Percentiles rank a stretch among this genome's conserved stretches.
phyloP scores from a whole-genome alignment of 176 grass and related monocot genomes.

The Cenchrus purpureus region DNA sequence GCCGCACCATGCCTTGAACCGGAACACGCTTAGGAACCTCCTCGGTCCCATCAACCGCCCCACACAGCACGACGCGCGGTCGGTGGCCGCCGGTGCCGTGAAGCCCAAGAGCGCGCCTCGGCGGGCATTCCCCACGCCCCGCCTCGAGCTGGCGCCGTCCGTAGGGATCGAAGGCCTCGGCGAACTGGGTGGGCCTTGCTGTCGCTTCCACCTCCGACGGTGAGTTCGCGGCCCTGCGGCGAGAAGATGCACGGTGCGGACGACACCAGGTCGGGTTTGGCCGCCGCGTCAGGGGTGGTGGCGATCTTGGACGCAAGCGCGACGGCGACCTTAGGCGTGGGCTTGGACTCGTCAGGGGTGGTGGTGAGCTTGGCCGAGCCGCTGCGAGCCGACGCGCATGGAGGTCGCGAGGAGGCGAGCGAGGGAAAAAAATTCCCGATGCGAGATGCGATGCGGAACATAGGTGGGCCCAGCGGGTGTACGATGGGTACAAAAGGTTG shows the following conservation, averaged over 20 bases:
- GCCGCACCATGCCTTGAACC: constrained; percentile 92
- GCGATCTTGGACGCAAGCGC: neutral
- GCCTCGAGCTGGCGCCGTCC: too few species aligned
- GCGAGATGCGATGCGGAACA: too few species aligned
- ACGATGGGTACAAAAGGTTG: too few species aligned
- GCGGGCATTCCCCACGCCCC: too few species aligned
- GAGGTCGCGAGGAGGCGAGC: too few species aligned
- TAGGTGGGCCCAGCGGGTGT: too few species aligned
- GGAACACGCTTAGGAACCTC: constrained; percentile 76
- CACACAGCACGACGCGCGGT: neutral
- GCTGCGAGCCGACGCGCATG: too few species aligned
- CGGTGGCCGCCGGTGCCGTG: constrained; percentile 24
- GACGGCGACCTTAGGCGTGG: neutral
- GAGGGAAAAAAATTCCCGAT: too few species aligned
- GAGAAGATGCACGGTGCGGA: constrained; percentile 29
- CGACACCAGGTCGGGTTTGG: neutral
- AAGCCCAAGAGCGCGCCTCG: constrained; percentile 67
- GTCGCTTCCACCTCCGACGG: constrained; percentile 17
- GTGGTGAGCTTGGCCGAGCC: too few species aligned
- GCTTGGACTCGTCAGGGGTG: neutral
- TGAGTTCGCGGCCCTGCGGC: constrained; percentile 42
- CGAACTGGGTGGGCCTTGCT: constrained; percentile 12
- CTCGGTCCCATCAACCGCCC: constrained; percentile 39
- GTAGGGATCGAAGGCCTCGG: neutral
- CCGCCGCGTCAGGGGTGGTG: neutral